Conservation (phyloP, 1,284 basidiomycete species). For the Microbotryum scabiosae region DNA sequence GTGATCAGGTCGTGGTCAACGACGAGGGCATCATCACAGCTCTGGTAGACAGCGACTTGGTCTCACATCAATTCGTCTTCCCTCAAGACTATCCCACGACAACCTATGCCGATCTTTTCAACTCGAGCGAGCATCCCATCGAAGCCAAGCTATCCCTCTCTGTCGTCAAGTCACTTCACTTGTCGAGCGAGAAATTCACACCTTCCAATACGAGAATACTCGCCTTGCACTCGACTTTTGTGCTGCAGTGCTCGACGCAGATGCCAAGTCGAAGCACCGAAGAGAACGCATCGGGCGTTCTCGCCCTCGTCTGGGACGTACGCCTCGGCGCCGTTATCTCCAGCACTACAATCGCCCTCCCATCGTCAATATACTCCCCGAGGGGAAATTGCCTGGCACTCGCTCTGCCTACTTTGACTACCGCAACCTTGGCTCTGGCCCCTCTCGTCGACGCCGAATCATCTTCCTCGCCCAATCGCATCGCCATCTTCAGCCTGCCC, state of each 20-base stretch:
- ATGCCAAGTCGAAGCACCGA: neutral
- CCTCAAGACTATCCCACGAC: neutral
- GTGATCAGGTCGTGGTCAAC: conserved; percentile 24
- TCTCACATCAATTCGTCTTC: neutral
- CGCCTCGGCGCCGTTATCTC: conserved; percentile 27
- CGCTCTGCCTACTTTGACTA: conserved; percentile 10
- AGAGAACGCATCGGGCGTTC: neutral
- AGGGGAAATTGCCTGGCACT: conserved; percentile 1
- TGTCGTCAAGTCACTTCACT: conserved; percentile 17
- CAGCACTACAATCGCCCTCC: conserved; percentile 15
- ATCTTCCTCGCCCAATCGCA: conserved; percentile 3
- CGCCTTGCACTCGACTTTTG: conserved; percentile 29
- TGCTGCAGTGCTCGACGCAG: conserved; percentile 12
- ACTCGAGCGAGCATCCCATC: neutral
- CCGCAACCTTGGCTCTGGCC: conserved; percentile 18
- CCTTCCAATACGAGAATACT: conserved; percentile 9
- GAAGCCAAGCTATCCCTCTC: conserved; percentile 3
- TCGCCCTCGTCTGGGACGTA: conserved; percentile 21
- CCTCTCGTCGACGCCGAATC: neutral
- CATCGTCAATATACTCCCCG: conserved; percentile 13
- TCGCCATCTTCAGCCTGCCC: conserved; percentile 23
- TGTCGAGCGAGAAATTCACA: conserved; percentile 10
- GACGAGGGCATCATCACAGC: conserved; percentile 26
- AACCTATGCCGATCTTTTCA: conserved; percentile 21
- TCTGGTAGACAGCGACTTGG: neutral